Evolutionary conservation across 257 asterid genomes (phyloP), one percentile per base, ranked within the genome.

Genomic region (Lantana camara): DNA sequence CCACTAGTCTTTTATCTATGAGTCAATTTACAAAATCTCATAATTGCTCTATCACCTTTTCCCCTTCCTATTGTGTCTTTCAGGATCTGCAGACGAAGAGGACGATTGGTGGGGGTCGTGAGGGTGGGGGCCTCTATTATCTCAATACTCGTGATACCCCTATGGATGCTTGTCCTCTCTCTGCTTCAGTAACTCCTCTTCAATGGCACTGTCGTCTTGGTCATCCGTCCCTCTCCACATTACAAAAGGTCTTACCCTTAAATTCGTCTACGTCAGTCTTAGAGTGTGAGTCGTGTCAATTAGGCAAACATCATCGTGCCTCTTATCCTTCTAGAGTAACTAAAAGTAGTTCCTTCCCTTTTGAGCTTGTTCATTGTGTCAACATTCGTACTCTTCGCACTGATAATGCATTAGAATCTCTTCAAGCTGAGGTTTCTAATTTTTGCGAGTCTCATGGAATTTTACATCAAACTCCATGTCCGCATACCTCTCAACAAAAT

Each of bases 221-320:
- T 20, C 34, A 50, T 21, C 57, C 32, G 1, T 20, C n/a, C 10
- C 22, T 50, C 0, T 5, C 32, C 4, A 50, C 20, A 27, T 50
- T 50, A 21, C 20, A 22, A 21, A 1, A 50, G 13, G 11, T 50
- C 2, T 9, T 50, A 20, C 57, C 15, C 1, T 1, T 50, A 8
- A 16, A 20, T 7, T 48, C 27, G 4, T 48, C 4, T 48, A 4
- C 5, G 2, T 9, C 1, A n/a, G n/a, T n/a, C 3, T 20, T 50
- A 1, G 5, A 50, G 1, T 50, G 16, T 50, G 32, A 50, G 34
- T 21, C 57, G 5, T 22, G n/a, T 21, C 34, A 50, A 12, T 22
- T 50, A 20, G 57, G 57, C 2, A 50, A 50, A 3, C 57, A 50
- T 50, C 57, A 50, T 20, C n/a, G 34, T 20, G 57, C n/a, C 21